Evolutionary conservation across 371 early-diverging fungal species (phyloP).

Genomic region (Fennellomyces sp.): DNA sequence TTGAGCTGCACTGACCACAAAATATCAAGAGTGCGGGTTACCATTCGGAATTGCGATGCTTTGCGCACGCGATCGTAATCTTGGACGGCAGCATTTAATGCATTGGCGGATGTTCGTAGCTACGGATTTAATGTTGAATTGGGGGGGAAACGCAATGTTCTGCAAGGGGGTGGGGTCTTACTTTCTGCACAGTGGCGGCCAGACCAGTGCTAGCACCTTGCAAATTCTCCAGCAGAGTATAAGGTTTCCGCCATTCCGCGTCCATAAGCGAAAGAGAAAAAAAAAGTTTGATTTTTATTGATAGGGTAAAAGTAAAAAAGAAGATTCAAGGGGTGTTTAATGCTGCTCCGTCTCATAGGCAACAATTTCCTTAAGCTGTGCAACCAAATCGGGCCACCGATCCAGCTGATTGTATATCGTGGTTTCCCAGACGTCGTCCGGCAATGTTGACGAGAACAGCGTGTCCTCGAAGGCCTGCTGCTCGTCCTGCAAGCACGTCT

Average conservation of each 20-base stretch:
- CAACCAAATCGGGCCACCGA: constrained; percentile 43
- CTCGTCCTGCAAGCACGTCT: constrained; percentile 19
- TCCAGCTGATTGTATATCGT: constrained; percentile 44
- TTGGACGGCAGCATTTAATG: background rate
- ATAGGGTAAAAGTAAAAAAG: background rate
- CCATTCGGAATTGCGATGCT: constrained; percentile 11
- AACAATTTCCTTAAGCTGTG: constrained; percentile 60
- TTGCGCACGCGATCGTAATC: constrained; percentile 4
- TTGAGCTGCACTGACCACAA: background rate
- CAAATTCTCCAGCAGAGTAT: background rate
- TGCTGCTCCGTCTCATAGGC: constrained; percentile 52
- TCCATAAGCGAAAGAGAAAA: constrained; percentile 1
- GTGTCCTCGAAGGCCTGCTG: constrained; percentile 16
- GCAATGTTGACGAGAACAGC: constrained; percentile 20
- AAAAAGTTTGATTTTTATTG: background rate
- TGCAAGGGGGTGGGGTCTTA: background rate
- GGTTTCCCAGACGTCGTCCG: constrained; percentile 51
- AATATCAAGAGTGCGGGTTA: background rate
- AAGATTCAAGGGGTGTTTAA: background rate
- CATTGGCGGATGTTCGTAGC: constrained; percentile 10
- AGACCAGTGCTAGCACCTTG: constrained; percentile 3
- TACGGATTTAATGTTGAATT: background rate
- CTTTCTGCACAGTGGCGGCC: constrained; percentile 2
- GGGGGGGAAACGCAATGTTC: background rate
- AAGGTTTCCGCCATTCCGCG: constrained; percentile 12